Conservation (phyloP, 176 grass and related monocot species). For the Sorghum bicolor region Sorghum_bicolor_NCBIv3 NC_012878.2:44794001-44794500, state of each 20-base stretch:
- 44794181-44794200: conserved; percentile 15
- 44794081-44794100: not conserved
- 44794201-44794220: not conserved
- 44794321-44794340: not conserved
- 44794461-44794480: conserved; percentile 53
- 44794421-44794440: conserved; percentile 73
- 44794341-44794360: conserved; percentile 19
- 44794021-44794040: not conserved
- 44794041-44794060: not conserved
- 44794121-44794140: not conserved
- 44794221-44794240: not conserved
- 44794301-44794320: conserved; percentile 78
- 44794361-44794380: not conserved
- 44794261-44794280: conserved; percentile 86
- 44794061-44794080: not conserved
- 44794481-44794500: conserved; percentile 54
- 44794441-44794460: conserved; percentile 65
- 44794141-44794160: not conserved
- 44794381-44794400: not conserved
- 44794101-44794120: not conserved
- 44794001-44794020: not conserved
- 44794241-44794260: conserved; percentile 58
- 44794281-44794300: conserved; percentile 79
- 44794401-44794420: conserved; percentile 67
- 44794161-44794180: not conserved